Evolutionary conservation across 2,329 filamentous ascomycete genomes (phyloP).

Genomic region (Diplodia corticola): DNA sequence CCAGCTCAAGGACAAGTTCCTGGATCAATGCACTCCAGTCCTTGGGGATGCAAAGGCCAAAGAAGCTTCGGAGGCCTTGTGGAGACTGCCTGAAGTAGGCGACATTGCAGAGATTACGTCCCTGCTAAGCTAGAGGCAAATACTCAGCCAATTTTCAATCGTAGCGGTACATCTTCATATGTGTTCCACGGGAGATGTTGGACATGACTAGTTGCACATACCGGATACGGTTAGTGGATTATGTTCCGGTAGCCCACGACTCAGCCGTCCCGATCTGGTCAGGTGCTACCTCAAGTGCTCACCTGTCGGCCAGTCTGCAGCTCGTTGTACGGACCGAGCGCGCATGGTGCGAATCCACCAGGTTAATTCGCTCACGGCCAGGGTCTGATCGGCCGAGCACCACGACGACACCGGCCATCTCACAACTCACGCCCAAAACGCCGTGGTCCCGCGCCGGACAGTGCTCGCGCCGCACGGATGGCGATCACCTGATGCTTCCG

Average conservation of each 20-base stretch:
- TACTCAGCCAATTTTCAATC: background rate
- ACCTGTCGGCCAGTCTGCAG: background rate
- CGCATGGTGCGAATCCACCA: background rate
- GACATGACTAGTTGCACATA: background rate
- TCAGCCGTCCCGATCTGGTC: too few relatives aligned
- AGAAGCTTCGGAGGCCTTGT: conserved; percentile 30
- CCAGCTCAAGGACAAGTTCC: conserved; percentile 52
- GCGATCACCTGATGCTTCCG: conserved; percentile 18
- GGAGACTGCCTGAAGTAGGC: conserved; percentile 22
- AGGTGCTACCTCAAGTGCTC: background rate
- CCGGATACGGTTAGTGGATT: background rate
- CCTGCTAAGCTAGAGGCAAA: background rate
- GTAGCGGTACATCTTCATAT: background rate
- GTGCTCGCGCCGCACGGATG: background rate
- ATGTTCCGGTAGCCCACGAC: background rate
- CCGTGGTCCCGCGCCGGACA: background rate
- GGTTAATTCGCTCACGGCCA: background rate
- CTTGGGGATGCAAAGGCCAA: conserved; percentile 42
- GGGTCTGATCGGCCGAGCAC: conserved; percentile 12
- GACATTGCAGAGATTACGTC: conserved; percentile 22
- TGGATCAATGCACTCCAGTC: conserved; percentile 48
- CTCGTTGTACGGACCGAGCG: background rate
- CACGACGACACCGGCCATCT: background rate
- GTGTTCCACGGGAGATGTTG: background rate
- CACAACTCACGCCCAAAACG: background rate